These are phyloP conservation scores for Cryptococcus deneoformans DNA, from an alignment of 1,284 basidiomycete genomes.

Conservation along the genomic window DNA sequence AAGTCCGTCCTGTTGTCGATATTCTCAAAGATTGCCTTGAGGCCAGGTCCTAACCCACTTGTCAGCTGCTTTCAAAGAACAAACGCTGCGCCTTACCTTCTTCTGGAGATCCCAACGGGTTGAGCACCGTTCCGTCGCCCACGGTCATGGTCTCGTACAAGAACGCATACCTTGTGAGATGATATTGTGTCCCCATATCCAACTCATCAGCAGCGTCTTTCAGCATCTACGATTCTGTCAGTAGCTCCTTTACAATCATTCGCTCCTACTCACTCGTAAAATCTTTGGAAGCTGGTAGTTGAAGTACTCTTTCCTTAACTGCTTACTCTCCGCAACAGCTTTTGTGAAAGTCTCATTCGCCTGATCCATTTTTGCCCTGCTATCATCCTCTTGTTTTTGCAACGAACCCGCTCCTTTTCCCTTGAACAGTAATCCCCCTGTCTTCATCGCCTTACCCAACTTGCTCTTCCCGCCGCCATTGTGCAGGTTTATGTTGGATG, in stretches of 20 bases:
- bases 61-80: neutral
- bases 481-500: neutral
- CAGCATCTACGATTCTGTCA: slow-evolving; percentile 61
- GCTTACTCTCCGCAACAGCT: slow-evolving; percentile 85
- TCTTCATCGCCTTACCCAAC: slow-evolving; percentile 72
- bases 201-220: slow-evolving; percentile 97
- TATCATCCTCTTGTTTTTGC: slow-evolving; percentile 91
- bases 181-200: slow-evolving; percentile 95
- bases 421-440: slow-evolving; percentile 85
- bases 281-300: slow-evolving; percentile 94
- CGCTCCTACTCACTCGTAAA: slow-evolving; percentile 65
- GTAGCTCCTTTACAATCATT: neutral
- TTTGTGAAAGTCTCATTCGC: slow-evolving; percentile 88
- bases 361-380: slow-evolving; percentile 75
- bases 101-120: slow-evolving; percentile 28
- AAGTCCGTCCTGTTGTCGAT: slow-evolving; percentile 96
- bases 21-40: slow-evolving; percentile 81
- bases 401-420: slow-evolving; percentile 92
- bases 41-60: slow-evolving; percentile 59
- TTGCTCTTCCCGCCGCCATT: slow-evolving; percentile 29
- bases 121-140: slow-evolving; percentile 77
- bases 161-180: slow-evolving; percentile 91
- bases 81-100: slow-evolving; percentile 25
- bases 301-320: slow-evolving; percentile 93
- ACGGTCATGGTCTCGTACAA: slow-evolving; percentile 87